Evolutionary conservation across 495 filamentous ascomycete genomes (phyloP).

Genomic region (Opeltia flavorubescens): DNA sequence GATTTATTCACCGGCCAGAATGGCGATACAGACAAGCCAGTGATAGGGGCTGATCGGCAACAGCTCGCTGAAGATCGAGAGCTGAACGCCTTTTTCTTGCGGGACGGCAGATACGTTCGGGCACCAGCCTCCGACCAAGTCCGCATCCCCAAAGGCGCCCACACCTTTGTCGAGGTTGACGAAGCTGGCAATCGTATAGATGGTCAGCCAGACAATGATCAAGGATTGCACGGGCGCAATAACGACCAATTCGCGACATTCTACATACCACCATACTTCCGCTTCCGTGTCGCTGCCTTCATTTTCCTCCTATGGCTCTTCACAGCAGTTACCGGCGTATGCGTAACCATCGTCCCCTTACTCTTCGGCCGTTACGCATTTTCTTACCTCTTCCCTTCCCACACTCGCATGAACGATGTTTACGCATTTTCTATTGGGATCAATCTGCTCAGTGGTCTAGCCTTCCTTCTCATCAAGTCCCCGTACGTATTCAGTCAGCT

Average conservation of each 20-base stretch:
- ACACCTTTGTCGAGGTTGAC: conserved; percentile 70
- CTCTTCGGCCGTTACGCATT: conserved; percentile 71
- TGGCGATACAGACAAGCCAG: conserved; percentile 34
- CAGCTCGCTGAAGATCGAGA: conserved; percentile 22
- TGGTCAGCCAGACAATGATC: conserved; percentile 40
- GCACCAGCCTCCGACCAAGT: conserved; percentile 87
- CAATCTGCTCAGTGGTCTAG: conserved; percentile 54
- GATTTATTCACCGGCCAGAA: conserved; percentile 30
- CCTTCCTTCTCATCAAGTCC: conserved; percentile 43
- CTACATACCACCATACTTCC: conserved; percentile 82
- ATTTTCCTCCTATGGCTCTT: conserved; percentile 87
- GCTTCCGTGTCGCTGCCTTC: conserved; percentile 65
- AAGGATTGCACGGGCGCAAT: conserved; percentile 48
- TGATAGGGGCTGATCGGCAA: conserved; percentile 26
- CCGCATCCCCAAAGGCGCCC: conserved; percentile 70
- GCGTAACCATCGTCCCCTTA: conserved; percentile 76
- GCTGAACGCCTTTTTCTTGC: conserved; percentile 39
- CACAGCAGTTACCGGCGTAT: conserved; percentile 81
- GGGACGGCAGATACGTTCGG: conserved; percentile 74
- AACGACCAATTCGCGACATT: conserved; percentile 62
- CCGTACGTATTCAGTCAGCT: conserved; percentile 11
- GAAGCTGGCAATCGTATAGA: conserved; percentile 55
- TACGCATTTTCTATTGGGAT: conserved; percentile 89
- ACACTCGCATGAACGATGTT: conserved; percentile 75
- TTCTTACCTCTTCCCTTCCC: conserved; percentile 45